Evolutionary conservation across 805 yeast genomes (phyloP), one percentile per base, ranked within the genome.

Genomic region (Candida krabiensis): DNA sequence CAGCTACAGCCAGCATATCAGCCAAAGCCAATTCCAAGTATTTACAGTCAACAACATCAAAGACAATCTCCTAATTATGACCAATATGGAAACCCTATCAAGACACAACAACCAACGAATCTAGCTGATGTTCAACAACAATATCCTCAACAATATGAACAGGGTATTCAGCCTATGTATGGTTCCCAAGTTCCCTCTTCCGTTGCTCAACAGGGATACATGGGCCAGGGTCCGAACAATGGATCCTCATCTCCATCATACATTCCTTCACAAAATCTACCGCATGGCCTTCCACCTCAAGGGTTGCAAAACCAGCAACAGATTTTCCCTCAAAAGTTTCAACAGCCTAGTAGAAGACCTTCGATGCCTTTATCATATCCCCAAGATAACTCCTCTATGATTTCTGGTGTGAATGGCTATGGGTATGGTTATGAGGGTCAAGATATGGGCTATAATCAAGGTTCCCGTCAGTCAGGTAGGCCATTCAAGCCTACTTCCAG

Each of bases 401-500:
- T 50, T 26, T 43, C 53, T 7, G 52, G 53, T 30, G 24, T 37
- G 36, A 41, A 42, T 21, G 49, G 48, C 17, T 38, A 40, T 30
- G 47, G 41, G 5, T 38, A 37, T 23, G 35, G 44, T 12, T 32
- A 36, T 40, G 43, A 38, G 24, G 29, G 37, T 25, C 55, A 48
- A 25, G 58, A 56, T 27, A 32, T 38, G 6, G 44, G 48, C 7
- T 41, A 34, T 22, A 40, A 46, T 38, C 44, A 40, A 19, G 12
- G 28, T 30, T 44, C 42, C 35, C 44, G 49, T 42, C 44, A 38
- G 40, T 24, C 49, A 27, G 44, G 41, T 31, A 50, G 62, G 32
- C 61, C 53, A 14, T 64, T 64, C 41, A 64, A 62, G 40, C 67
- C 70, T 25, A 66, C 75, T n/a, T 63, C 70, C 4, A 59, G 76